Conservation (phyloP, 345 rosid genomes). For the Aquilaria yunnanensis region DNA sequence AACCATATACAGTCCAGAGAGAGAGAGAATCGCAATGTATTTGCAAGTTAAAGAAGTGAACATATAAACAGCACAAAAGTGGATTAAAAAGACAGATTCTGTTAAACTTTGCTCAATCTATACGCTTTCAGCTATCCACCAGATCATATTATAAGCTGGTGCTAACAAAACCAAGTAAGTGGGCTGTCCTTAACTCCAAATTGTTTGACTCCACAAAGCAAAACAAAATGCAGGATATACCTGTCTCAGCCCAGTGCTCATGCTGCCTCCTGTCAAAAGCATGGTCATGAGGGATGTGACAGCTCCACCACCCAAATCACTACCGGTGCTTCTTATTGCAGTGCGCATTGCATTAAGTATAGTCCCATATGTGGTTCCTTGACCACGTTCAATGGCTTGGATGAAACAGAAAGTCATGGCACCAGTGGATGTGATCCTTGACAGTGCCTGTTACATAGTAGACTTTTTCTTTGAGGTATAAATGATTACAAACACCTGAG, state of each 20-base stretch:
- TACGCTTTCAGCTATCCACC: no score
- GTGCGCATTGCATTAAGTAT: constrained; percentile 65
- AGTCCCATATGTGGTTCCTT: constrained; percentile 65
- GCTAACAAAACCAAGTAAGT: no score
- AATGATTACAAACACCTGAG: neutral
- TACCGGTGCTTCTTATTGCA: constrained; percentile 48
- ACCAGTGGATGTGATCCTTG: constrained; percentile 75
- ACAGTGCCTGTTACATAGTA: constrained; percentile 48
- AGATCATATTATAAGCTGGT: no score
- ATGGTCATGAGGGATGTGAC: constrained; percentile 63
- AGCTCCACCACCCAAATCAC: constrained; percentile 42
- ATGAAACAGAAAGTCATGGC: constrained; percentile 92
- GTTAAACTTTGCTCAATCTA: no score
- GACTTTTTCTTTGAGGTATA: neutral
- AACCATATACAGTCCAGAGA: neutral
- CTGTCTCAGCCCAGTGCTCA: constrained; percentile 55
- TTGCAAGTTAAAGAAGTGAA: no score
- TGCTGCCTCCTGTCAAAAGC: constrained; percentile 70
- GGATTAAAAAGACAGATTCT: no score
- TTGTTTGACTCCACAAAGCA: neutral
- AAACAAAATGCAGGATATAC: constrained; percentile 18
- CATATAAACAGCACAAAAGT: no score
- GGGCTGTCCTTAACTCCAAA: no score
- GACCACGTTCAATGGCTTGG: constrained; percentile 74
- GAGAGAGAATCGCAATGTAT: neutral